Percentiles rank a stretch among this genome's conserved stretches.
Evolutionary conservation across 1,284 basidiomycete species (phyloP).

Genomic region (Trichosporon ovoides): DNA sequence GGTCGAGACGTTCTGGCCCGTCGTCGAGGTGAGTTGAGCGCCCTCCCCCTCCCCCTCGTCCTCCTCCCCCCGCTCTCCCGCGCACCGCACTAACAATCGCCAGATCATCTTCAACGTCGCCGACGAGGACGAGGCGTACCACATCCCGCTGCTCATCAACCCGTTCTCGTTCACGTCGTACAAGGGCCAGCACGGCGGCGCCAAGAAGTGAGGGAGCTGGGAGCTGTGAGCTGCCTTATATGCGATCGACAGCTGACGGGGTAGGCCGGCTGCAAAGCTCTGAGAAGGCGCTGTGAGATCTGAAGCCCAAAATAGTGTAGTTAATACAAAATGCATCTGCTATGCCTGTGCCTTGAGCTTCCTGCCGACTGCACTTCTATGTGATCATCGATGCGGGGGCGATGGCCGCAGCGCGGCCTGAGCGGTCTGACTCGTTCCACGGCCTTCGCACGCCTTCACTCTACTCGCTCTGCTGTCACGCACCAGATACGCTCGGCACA

Average conservation of each 20-base stretch:
- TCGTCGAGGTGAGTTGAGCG: slow-evolving; percentile 41
- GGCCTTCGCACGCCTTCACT: not conserved
- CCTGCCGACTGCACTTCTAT: not conserved
- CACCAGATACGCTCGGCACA: not conserved
- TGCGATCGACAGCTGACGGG: not conserved
- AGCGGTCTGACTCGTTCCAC: not conserved
- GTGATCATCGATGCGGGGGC: too few species aligned
- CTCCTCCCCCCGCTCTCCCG: not conserved
- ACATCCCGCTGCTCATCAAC: slow-evolving; percentile 84
- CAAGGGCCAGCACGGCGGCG: slow-evolving; percentile 13
- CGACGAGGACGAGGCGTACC: slow-evolving; percentile 72
- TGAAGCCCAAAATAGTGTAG: too few species aligned
- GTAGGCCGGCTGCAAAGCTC: not conserved
- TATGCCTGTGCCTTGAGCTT: not conserved
- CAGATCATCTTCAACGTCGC: slow-evolving; percentile 71
- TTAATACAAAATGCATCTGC: too few species aligned
- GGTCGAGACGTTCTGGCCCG: slow-evolving; percentile 75
- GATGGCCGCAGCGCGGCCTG: too few species aligned
- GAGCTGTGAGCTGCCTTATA: not conserved
- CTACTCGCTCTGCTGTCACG: not conserved
- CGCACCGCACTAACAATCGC: too few species aligned
- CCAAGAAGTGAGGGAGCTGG: slow-evolving; percentile 1
- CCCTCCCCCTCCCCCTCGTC: not conserved
- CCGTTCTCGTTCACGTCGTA: slow-evolving; percentile 91
- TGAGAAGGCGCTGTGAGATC: not conserved